Conservation (phyloP, 2,329 filamentous ascomycete species). For the Nigrospora oryzae region DNA sequence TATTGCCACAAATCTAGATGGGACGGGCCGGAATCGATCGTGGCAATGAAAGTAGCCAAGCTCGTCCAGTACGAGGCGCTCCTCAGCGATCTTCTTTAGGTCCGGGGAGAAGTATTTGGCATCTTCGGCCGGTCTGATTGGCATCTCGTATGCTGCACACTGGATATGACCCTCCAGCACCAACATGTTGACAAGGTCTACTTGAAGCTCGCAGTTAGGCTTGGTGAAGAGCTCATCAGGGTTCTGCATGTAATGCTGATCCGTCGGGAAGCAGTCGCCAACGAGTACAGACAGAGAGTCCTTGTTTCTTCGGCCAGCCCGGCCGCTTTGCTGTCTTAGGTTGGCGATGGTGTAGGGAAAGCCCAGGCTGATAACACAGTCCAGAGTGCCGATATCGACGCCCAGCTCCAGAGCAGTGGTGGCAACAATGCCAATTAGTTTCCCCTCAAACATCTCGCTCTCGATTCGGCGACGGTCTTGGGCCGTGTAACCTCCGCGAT, state of each 20-base stretch:
- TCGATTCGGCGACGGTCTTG: constrained; percentile 86
- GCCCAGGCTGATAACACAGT: constrained; percentile 87
- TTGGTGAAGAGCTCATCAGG: constrained; percentile 89
- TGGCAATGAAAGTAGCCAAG: constrained; percentile 86
- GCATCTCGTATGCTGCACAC: constrained; percentile 92
- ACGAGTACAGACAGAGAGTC: constrained; percentile 87
- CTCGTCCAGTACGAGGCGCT: constrained; percentile 65
- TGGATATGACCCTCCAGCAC: constrained; percentile 91
- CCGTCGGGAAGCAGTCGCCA: constrained; percentile 80
- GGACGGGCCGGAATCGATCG: constrained; percentile 76
- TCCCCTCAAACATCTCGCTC: constrained; percentile 93
- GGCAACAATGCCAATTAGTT: constrained; percentile 84
- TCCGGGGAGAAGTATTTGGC: constrained; percentile 69
- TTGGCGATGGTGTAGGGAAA: constrained; percentile 97
- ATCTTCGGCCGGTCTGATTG: constrained; percentile 73
- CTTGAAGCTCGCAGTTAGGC: constrained; percentile 80
- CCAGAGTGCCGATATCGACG: constrained; percentile 88
- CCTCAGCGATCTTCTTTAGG: constrained; percentile 60
- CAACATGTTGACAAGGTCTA: constrained; percentile 87
- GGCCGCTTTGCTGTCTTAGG: constrained; percentile 85
- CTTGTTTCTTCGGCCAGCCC: constrained; percentile 84
- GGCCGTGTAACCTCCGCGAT: constrained; percentile 88
- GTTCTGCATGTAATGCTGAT: constrained; percentile 96
- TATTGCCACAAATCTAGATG: constrained; percentile 77
- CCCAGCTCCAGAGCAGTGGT: constrained; percentile 90